These are phyloP conservation scores for Vitis rotundifolia DNA, from an alignment of 164 flowering plant genomes.

Conservation along the genomic window DNA sequence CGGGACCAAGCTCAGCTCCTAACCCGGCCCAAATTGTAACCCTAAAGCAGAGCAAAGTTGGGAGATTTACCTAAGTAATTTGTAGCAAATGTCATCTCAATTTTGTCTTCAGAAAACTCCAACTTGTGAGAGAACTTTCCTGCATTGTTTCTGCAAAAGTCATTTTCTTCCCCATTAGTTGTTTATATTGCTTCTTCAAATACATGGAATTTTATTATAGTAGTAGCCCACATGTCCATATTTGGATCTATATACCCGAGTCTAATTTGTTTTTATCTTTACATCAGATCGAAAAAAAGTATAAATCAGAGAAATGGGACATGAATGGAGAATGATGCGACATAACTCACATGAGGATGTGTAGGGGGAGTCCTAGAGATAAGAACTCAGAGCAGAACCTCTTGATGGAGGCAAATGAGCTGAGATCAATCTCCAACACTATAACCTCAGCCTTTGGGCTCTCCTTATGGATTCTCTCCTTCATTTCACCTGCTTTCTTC, in stretches of 20 bases:
- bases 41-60: not conserved
- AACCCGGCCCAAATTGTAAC: too few relatives aligned
- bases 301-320: too few relatives aligned
- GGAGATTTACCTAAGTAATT: conserved; percentile 78
- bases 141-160: conserved; percentile 85
- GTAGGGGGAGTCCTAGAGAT: conserved; percentile 75
- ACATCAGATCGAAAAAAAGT: too few relatives aligned
- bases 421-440: conserved; percentile 76
- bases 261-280: too few relatives aligned
- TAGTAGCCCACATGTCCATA: too few relatives aligned
- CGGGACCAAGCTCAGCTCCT: too few relatives aligned
- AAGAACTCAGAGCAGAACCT: conserved; percentile 73
- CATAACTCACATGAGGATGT: conserved; percentile 79
- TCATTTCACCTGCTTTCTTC: conserved; percentile 58
- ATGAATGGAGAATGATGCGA: too few relatives aligned
- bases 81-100: conserved; percentile 96
- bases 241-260: too few relatives aligned
- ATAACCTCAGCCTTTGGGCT: conserved; percentile 69
- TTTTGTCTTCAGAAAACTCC: conserved; percentile 91
- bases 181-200: too few relatives aligned
- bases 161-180: not conserved
- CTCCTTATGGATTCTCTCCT: conserved; percentile 57
- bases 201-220: too few relatives aligned
- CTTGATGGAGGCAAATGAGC: conserved; percentile 77
- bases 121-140: conserved; percentile 77